A percentile compares a stretch with the other conserved stretches of the same genome.
Conservation (phyloP, 106 monocot genomes). For the Phalaenopsis equestris region DNA sequence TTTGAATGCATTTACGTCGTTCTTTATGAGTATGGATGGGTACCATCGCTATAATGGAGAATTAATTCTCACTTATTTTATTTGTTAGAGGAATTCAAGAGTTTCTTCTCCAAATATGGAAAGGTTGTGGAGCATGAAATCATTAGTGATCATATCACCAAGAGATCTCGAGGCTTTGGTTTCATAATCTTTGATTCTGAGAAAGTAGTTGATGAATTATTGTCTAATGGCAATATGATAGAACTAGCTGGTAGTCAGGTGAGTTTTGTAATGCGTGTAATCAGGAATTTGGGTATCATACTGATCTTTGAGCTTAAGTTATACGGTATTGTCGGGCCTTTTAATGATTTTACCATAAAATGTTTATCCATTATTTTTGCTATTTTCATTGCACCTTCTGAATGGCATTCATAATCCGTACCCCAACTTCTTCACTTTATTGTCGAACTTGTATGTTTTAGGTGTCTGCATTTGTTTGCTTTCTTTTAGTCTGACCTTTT, state of each 20-base stretch:
- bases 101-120: slow-evolving; percentile 71
- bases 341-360: background rate
- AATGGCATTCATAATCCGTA: too few species aligned
- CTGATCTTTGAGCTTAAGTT: background rate
- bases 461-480: background rate
- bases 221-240: slow-evolving; percentile 90
- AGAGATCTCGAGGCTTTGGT: slow-evolving; percentile 89
- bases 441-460: background rate
- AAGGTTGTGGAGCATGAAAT: slow-evolving; percentile 86
- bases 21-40: too few species aligned
- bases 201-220: slow-evolving; percentile 70
- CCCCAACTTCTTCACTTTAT: too few species aligned
- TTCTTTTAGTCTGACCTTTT: background rate
- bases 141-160: slow-evolving; percentile 73
- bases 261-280: slow-evolving; percentile 14
- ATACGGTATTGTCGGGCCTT: background rate
- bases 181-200: slow-evolving; percentile 84
- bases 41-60: background rate
- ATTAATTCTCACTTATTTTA: background rate
- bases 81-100: slow-evolving; percentile 73
- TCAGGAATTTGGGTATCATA: background rate
- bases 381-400: too few species aligned
- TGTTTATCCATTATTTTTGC: too few species aligned
- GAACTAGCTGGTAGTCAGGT: slow-evolving; percentile 87
- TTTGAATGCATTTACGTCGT: background rate